Evolutionary conservation across 768 basidiomycete genomes (phyloP).

Genomic region (Russula compacta): DNA sequence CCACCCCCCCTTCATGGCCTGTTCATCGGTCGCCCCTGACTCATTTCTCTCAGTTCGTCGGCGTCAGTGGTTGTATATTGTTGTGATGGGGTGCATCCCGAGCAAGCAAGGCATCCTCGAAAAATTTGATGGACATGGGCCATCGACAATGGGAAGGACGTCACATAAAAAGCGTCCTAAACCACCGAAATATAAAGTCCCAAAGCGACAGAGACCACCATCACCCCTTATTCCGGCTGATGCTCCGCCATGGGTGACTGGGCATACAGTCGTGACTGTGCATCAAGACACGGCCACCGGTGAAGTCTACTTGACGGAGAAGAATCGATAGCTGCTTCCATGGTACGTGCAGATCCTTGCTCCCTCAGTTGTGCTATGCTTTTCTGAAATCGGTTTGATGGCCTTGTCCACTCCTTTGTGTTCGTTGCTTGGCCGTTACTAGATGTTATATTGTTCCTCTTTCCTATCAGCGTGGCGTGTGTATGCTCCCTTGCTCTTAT

Average conservation of each 20-base stretch:
- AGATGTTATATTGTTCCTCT: not conserved
- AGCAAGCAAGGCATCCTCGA: slow-evolving; percentile 29
- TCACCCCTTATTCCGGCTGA: slow-evolving; percentile 11
- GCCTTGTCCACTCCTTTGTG: not conserved
- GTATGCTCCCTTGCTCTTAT: not conserved
- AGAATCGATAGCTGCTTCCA: not conserved
- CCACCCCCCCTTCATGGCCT: not conserved
- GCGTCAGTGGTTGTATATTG: not conserved
- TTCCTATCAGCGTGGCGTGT: not conserved
- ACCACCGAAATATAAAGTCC: slow-evolving; percentile 4
- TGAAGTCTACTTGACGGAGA: slow-evolving; percentile 12
- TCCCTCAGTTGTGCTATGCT: not conserved
- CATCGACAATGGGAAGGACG: not conserved
- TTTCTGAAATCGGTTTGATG: not conserved
- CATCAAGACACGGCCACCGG: not conserved
- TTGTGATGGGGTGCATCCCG: slow-evolving; percentile 35
- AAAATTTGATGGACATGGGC: not conserved
- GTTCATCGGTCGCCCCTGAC: not conserved
- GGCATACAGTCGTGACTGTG: slow-evolving; percentile 11
- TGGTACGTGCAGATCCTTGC: not conserved
- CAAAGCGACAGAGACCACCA: not conserved
- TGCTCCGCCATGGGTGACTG: slow-evolving; percentile 14
- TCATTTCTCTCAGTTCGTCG: not conserved
- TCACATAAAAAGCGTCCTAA: not conserved
- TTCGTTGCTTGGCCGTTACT: not conserved